A percentile compares a stretch with the other conserved stretches of the same genome.
Conservation (phyloP, 2,329 filamentous ascomycete species). For the Truncatella angustata region DNA sequence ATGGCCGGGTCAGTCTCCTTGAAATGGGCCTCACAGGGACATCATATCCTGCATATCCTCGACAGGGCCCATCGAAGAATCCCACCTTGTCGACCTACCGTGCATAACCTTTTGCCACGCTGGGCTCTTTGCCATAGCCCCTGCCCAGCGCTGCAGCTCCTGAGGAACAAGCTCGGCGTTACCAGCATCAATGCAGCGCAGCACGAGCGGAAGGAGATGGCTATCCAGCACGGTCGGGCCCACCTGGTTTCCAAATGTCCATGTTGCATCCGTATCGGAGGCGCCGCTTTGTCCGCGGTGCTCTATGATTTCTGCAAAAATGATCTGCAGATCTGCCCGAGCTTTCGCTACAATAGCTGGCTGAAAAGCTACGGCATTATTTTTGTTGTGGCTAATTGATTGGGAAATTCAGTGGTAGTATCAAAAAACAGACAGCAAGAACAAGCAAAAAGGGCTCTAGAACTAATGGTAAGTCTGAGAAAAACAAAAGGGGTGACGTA, state of each 20-base stretch:
- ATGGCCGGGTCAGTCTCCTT: too few species aligned
- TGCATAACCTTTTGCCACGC: conserved; percentile 14
- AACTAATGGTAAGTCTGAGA: not conserved
- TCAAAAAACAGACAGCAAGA: not conserved
- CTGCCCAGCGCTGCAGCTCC: conserved; percentile 13
- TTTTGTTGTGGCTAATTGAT: conserved; percentile 7
- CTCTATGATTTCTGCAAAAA: conserved; percentile 9
- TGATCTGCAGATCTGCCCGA: conserved; percentile 4
- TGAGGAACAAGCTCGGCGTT: conserved; percentile 14
- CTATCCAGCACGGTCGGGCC: conserved; percentile 12
- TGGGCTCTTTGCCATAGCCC: not conserved
- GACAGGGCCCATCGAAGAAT: conserved; percentile 13
- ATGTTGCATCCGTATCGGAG: not conserved
- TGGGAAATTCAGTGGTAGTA: not conserved
- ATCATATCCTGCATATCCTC: conserved; percentile 13
- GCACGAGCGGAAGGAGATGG: conserved; percentile 12
- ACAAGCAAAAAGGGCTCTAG: not conserved
- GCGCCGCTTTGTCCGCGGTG: conserved; percentile 8
- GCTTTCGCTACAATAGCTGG: conserved; percentile 8
- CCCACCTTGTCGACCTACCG: conserved; percentile 14
- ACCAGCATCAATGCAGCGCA: conserved; percentile 14
- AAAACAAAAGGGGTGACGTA: conserved; percentile 1
- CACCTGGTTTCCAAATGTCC: conserved; percentile 10
- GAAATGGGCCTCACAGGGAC: conserved; percentile 3
- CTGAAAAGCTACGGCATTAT: conserved; percentile 11